phyloP scores from a whole-genome alignment of 1,284 basidiomycete species.

The Cutaneotrichosporon sp. region DNA sequence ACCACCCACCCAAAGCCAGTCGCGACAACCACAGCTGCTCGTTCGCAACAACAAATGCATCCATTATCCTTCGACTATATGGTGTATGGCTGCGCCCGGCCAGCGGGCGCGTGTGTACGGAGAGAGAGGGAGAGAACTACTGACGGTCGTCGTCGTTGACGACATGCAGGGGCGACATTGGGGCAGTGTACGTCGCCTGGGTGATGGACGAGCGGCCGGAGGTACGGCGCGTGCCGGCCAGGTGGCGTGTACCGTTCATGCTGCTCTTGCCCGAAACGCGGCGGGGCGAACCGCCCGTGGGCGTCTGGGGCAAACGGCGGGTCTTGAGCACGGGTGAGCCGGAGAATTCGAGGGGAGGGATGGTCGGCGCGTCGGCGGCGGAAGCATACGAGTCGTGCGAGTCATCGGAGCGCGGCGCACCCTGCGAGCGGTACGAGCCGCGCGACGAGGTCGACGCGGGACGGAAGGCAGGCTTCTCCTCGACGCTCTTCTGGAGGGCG shows the following conservation, averaged over 20 bases:
- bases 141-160: conserved; percentile 4
- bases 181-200: neutral
- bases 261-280: neutral
- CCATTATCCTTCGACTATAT: neutral
- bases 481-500: conserved; percentile 29
- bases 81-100: neutral
- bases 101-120: neutral
- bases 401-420: no score
- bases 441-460: conserved; percentile 29
- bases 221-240: neutral
- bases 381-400: conserved; percentile 1
- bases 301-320: neutral
- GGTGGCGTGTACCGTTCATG: conserved; percentile 1
- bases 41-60: conserved; percentile 2
- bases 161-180: conserved; percentile 7
- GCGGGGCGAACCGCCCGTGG: neutral
- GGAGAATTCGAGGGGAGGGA: conserved; percentile 13
- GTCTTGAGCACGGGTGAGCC: conserved; percentile 4
- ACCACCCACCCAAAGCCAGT: no score
- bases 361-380: neutral
- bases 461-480: conserved; percentile 37
- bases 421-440: conserved; percentile 13
- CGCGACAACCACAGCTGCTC: no score
- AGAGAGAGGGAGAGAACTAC: neutral
- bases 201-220: neutral